Base-by-base conservation (phyloP, 176 grass and related monocot species). In the Chrysopogon serrulatus region DNA sequence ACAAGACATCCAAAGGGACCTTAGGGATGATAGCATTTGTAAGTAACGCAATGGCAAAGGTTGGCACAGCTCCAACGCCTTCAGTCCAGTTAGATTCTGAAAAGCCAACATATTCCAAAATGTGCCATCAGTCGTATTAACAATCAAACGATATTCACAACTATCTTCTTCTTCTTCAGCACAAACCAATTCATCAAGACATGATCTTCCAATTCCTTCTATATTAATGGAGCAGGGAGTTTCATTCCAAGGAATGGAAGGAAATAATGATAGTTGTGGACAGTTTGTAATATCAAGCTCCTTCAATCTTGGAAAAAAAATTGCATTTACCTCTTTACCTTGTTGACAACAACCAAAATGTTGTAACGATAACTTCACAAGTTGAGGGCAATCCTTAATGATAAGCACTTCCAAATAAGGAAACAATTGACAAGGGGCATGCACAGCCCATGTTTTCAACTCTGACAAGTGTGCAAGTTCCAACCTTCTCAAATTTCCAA, bases 251-350 rank as follows among this genome's bases (percentile, higher is more conserved):
- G 84, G 84, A 19, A 86, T 2, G 18, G 8, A 9, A 33, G 71
- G 44, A 16, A 73, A 11, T 0, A 14, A 18, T 0, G 0, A 11
- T 2, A 73, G 71, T 23, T 49, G 0, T 1, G 71, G 44, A 12
- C 44, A 74, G 0, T 11, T 0, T 0, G 0, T 0, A 23, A 74
- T 74, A 0, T 74, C 0, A 0, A 74, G 44, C 44, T 13, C 0
- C 0, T 0, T 0, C 0, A 74, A 4, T 2, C 0, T 33, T 21
- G 44, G 4, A 51, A 74, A 74, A 30, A 18, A 73, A 21, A 1
- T 18, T 8, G 1, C 5, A 4, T 73, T 32, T 0, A 0, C 27
- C 0, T 5, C 71, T 32, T 49, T 31, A 0, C 10, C 70, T 11
- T 28, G 15, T 21, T 33, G 16, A 32, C 16, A 10, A 0, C 71